phyloP scores from a whole-genome alignment of 2,329 filamentous ascomycete species.

The Penicillium thymicola region DNA sequence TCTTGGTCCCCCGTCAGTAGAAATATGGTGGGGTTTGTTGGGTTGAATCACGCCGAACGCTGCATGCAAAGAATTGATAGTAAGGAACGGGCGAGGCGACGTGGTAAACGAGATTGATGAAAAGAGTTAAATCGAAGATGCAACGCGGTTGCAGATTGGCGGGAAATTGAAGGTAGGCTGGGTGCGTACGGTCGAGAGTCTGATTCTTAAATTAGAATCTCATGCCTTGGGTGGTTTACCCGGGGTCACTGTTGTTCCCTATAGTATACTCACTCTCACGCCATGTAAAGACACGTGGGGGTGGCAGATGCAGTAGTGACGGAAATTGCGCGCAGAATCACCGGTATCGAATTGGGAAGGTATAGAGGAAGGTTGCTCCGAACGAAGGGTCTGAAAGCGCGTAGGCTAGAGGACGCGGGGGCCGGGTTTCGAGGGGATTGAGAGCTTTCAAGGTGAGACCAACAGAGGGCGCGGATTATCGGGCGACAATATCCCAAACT shows the following conservation, averaged over 20 bases:
- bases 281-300: slow-evolving; percentile 19
- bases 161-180: background rate
- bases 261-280: slow-evolving; percentile 19
- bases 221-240: background rate
- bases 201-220: slow-evolving; percentile 8
- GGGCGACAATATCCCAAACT: slow-evolving; percentile 3
- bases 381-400: slow-evolving; percentile 9
- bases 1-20: slow-evolving; percentile 31
- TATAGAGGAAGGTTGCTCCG: background rate
- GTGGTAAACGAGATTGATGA: background rate
- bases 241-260: background rate
- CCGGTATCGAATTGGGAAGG: background rate
- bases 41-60: slow-evolving; percentile 13
- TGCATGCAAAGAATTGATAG: slow-evolving; percentile 16
- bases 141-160: background rate
- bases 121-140: background rate
- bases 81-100: background rate
- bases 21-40: slow-evolving; percentile 4
- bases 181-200: slow-evolving; percentile 3
- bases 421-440: slow-evolving; percentile 7
- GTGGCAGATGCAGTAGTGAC: background rate
- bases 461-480: slow-evolving; percentile 7
- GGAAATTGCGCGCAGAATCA: background rate
- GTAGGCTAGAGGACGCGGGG: slow-evolving; percentile 18
- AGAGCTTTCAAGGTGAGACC: slow-evolving; percentile 12